Percentiles rank a stretch among this genome's conserved stretches.
These are phyloP conservation scores for Colletotrichum salicis DNA, from an alignment of 2,329 filamentous ascomycete species.

Conservation along the genomic window DNA sequence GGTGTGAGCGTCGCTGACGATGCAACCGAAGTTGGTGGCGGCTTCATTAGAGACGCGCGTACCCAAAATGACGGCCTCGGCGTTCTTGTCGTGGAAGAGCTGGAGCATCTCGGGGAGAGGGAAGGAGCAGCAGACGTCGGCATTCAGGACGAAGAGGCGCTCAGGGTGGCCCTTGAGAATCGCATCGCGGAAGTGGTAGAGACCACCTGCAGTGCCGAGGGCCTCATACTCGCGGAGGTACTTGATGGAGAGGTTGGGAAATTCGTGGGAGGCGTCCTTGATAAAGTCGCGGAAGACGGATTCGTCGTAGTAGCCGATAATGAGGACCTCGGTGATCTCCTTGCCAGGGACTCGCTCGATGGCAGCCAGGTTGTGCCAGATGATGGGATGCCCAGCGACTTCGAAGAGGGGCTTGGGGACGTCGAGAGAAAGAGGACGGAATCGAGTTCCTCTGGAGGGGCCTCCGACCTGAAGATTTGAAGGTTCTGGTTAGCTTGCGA, in stretches of 20 bases:
- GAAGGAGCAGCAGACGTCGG: slow-evolving; percentile 98
- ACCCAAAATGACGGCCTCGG: slow-evolving; percentile 94
- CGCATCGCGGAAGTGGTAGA: slow-evolving; percentile 99
- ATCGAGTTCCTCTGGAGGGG: slow-evolving; percentile 93
- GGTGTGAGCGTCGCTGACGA: slow-evolving; percentile 92
- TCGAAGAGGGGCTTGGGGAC: slow-evolving; percentile 99
- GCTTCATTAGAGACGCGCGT: slow-evolving; percentile 91
- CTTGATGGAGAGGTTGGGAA: slow-evolving; percentile 88
- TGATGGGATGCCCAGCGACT: slow-evolving; percentile 96
- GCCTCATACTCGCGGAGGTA: slow-evolving; percentile 98
- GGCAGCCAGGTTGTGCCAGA: slow-evolving; percentile 96
- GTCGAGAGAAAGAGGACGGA: slow-evolving; percentile 94
- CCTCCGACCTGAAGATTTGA: slow-evolving; percentile 79
- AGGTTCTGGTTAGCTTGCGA: slow-evolving; percentile 43
- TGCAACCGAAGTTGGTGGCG: slow-evolving; percentile 96
- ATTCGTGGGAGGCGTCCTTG: slow-evolving; percentile 86
- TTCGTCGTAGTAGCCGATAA: slow-evolving; percentile 99
- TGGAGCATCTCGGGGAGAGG: slow-evolving; percentile 95
- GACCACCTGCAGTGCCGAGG: slow-evolving; percentile 91
- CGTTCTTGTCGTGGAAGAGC: slow-evolving; percentile 93
- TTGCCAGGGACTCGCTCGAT: slow-evolving; percentile 86
- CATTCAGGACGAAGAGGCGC: slow-evolving; percentile 96
- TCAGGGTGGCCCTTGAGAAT: slow-evolving; percentile 96
- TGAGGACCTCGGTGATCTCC: slow-evolving; percentile 89
- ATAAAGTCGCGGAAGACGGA: slow-evolving; percentile 97